Evolutionary conservation across 2,329 filamentous ascomycete species (phyloP).

Genomic region (Colletotrichum kahawae): DNA sequence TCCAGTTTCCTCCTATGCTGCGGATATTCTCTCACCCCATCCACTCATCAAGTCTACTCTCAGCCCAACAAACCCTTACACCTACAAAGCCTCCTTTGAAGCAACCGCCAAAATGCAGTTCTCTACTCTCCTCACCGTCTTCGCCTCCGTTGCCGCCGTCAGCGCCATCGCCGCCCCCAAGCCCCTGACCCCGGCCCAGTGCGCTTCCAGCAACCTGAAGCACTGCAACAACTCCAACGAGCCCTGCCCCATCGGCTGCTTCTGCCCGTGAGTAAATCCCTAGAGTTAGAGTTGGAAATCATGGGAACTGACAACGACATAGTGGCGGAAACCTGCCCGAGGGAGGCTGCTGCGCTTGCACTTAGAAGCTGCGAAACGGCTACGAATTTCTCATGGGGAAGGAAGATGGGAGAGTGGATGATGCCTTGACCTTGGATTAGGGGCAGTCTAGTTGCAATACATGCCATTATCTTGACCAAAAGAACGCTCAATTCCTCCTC

Average conservation of each 20-base stretch:
- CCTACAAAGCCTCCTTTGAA: fast-evolving
- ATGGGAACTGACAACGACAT: not conserved
- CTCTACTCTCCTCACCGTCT: not conserved
- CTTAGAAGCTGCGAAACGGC: not conserved
- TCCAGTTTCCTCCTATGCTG: not conserved
- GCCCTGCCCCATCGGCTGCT: not conserved
- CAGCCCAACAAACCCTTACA: not conserved
- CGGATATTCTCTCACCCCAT: fast-evolving
- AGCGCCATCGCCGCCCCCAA: not conserved
- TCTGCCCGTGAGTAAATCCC: not conserved
- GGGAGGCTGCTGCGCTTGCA: not conserved
- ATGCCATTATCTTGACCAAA: not conserved
- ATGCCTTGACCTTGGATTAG: not conserved
- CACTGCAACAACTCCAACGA: not conserved
- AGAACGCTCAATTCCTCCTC: not conserved
- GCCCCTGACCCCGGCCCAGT: not conserved
- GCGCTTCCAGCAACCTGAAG: not conserved
- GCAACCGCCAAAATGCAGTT: not conserved
- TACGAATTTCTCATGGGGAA: not conserved
- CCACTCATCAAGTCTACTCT: not conserved
- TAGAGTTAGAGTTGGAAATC: no score
- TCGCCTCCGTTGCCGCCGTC: not conserved
- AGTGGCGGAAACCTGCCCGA: not conserved
- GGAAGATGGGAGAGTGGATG: not conserved
- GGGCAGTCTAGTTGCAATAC: not conserved